Evolutionary conservation across 257 asterid species (phyloP).

Genomic region (Solanum rostratum): DNA sequence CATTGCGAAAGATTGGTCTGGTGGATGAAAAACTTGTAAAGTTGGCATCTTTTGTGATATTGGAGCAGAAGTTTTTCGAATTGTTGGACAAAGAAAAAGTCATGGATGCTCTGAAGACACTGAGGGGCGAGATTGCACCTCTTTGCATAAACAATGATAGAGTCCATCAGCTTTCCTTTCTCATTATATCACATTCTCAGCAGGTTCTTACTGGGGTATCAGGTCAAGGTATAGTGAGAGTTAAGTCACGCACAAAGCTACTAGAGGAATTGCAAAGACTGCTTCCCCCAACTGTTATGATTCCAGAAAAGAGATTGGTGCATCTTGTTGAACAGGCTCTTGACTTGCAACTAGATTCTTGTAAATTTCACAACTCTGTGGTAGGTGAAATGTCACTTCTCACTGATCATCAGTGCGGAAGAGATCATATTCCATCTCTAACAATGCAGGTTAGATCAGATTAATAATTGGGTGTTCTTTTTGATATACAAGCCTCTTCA

Average conservation of each 20-base stretch:
- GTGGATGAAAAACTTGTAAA: conserved; percentile 39
- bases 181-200: conserved; percentile 34
- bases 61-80: conserved; percentile 80
- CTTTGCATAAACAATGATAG: conserved; percentile 34
- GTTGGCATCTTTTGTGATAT: conserved; percentile 57
- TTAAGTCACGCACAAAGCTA: conserved; percentile 39
- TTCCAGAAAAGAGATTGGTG: conserved; percentile 68
- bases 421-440: conserved; percentile 59
- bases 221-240: conserved; percentile 19
- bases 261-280: conserved; percentile 60
- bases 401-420: conserved; percentile 71
- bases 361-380: conserved; percentile 65
- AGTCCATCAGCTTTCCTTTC: conserved; percentile 58
- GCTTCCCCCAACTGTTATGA: conserved; percentile 67
- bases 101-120: conserved; percentile 68
- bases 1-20: conserved; percentile 37
- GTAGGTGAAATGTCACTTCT: conserved; percentile 59
- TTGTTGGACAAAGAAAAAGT: conserved; percentile 42
- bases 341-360: conserved; percentile 55
- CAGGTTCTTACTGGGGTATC: conserved; percentile 22
- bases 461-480: conserved; percentile 3
- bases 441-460: conserved; percentile 51
- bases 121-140: conserved; percentile 66
- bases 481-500: not conserved
- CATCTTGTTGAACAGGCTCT: conserved; percentile 87